phyloP scores from a whole-genome alignment of 2,329 filamentous ascomycete genomes.

The Pyrenophora seminiperda region DNA sequence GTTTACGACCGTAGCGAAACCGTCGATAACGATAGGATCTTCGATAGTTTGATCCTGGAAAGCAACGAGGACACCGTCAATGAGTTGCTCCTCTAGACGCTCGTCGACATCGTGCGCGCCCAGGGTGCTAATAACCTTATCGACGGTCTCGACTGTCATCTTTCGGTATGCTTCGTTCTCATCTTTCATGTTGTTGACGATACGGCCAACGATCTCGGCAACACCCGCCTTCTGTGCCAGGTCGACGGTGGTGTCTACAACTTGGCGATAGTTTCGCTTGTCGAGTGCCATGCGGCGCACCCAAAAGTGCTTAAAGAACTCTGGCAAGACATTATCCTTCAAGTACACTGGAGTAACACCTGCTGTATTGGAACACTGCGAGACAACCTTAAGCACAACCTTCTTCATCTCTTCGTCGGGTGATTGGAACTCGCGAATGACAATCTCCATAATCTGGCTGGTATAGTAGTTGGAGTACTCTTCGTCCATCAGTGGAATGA shows the following conservation, averaged over 20 bases:
- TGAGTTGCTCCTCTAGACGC: slow-evolving; percentile 87
- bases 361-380: slow-evolving; percentile 91
- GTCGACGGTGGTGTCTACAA: slow-evolving; percentile 97
- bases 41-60: slow-evolving; percentile 99
- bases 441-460: slow-evolving; percentile 97
- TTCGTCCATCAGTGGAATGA: slow-evolving; percentile 99
- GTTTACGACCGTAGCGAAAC: slow-evolving; percentile 97
- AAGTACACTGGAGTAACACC: slow-evolving; percentile 94
- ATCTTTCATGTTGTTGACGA: slow-evolving; percentile 95
- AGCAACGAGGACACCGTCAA: slow-evolving; percentile 92
- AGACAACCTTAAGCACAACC: slow-evolving; percentile 95
- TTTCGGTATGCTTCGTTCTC: slow-evolving; percentile 98
- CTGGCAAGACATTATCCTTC: slow-evolving; percentile 90
- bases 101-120: slow-evolving; percentile 94
- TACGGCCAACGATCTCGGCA: slow-evolving; percentile 88
- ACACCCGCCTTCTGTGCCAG: slow-evolving; percentile 97
- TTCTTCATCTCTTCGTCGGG: slow-evolving; percentile 99
- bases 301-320: slow-evolving; percentile 99
- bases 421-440: slow-evolving; percentile 92
- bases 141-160: slow-evolving; percentile 98
- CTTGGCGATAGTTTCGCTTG: slow-evolving; percentile 96
- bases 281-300: slow-evolving; percentile 95
- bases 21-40: slow-evolving; percentile 94
- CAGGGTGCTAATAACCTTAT: slow-evolving; percentile 92
- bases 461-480: slow-evolving; percentile 99